Evolutionary conservation across 2,329 filamentous ascomycete species (phyloP).

Genomic region (Microcera coccophila): DNA sequence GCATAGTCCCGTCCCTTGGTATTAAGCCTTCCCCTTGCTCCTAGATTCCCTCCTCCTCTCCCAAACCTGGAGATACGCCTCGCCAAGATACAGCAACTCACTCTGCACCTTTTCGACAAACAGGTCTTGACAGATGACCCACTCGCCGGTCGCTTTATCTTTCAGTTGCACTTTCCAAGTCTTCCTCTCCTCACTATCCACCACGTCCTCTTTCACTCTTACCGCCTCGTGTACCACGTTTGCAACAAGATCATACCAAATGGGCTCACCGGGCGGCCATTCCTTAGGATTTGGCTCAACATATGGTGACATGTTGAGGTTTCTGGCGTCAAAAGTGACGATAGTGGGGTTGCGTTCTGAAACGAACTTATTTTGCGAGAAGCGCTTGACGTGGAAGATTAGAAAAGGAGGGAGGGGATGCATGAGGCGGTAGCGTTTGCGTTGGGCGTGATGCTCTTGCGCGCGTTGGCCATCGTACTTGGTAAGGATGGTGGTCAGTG

Average conservation of each 20-base stretch:
- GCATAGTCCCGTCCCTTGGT: no score
- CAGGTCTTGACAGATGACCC: constrained; percentile 90
- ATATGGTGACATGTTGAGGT: constrained; percentile 84
- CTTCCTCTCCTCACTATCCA: constrained; percentile 82
- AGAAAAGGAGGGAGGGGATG: constrained; percentile 90
- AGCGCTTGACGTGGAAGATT: constrained; percentile 93
- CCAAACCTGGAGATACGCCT: constrained; percentile 96
- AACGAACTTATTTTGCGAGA: constrained; percentile 95
- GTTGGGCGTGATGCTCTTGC: constrained; percentile 84
- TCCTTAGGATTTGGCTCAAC: constrained; percentile 78
- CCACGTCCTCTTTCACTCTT: constrained; percentile 73
- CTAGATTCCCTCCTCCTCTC: constrained; percentile 66
- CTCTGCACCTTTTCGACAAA: constrained; percentile 86
- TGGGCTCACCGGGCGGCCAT: constrained; percentile 71
- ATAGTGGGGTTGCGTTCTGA: constrained; percentile 96
- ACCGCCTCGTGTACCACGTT: constrained; percentile 90
- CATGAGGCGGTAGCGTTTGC: constrained; percentile 82
- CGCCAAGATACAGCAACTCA: constrained; percentile 86
- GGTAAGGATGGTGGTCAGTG: constrained; percentile 74
- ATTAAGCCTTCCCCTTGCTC: constrained; percentile 30
- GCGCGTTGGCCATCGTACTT: constrained; percentile 90
- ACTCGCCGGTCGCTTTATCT: constrained; percentile 77
- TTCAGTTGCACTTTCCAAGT: constrained; percentile 91
- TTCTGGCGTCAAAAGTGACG: constrained; percentile 83
- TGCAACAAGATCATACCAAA: constrained; percentile 92